These are phyloP conservation scores for Stephania yunnanensis DNA, from an alignment of 164 flowering plant species.

Conservation along the genomic window DNA sequence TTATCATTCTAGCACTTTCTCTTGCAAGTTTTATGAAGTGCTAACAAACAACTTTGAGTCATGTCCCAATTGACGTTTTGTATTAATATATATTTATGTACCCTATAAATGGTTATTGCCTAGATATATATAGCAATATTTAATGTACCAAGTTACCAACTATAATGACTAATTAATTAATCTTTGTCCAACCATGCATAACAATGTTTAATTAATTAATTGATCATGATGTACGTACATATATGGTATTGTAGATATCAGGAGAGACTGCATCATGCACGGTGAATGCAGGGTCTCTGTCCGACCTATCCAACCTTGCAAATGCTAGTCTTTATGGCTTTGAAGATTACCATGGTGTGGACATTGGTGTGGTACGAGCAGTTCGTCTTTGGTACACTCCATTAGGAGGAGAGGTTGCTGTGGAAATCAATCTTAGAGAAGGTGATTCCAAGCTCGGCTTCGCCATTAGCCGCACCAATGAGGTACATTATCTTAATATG, in stretches of 20 bases:
- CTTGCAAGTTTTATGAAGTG: no score
- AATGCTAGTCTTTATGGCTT: conserved; percentile 84
- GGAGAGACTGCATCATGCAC: conserved; percentile 90
- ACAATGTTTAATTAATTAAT: neutral
- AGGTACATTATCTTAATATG: conserved; percentile 35
- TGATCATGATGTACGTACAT: neutral
- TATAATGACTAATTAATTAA: neutral
- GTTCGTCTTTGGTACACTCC: conserved; percentile 95
- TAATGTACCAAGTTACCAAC: neutral
- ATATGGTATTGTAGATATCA: conserved; percentile 44
- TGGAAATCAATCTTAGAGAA: conserved; percentile 65
- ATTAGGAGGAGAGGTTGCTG: conserved; percentile 52
- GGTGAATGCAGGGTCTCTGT: conserved; percentile 71
- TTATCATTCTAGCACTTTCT: no score
- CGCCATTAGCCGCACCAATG: conserved; percentile 89
- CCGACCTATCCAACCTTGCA: conserved; percentile 73
- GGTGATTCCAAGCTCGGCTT: conserved; percentile 79
- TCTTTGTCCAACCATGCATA: neutral
- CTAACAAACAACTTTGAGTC: no score
- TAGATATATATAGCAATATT: neutral
- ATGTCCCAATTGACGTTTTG: no score
- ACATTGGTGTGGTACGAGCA: conserved; percentile 89
- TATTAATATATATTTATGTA: no score
- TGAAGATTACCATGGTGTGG: conserved; percentile 97
- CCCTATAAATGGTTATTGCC: no score